Percentiles rank a stretch among this genome's conserved stretches.
Conservation (phyloP, 192 early-diverging fungal genomes). For the Funneliformis geosporum region DNA sequence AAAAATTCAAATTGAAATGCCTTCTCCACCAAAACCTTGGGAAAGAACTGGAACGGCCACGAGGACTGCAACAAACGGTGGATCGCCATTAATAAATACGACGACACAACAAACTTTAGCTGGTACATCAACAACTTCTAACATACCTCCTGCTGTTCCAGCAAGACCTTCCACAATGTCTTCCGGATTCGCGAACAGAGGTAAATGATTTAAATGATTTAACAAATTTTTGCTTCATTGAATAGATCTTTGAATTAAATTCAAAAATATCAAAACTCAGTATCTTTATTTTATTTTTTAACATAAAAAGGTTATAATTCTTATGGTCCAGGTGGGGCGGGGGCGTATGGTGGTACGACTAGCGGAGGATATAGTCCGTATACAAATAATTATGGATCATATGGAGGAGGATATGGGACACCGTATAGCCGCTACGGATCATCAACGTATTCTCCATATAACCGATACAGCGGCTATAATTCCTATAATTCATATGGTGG, state of each 20-base stretch:
- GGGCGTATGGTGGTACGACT: constrained; percentile 43
- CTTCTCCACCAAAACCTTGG: constrained; percentile 77
- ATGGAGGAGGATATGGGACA: constrained; percentile 58
- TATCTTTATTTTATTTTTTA: not conserved
- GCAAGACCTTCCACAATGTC: constrained; percentile 38
- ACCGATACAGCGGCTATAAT: constrained; percentile 39
- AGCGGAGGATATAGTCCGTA: constrained; percentile 36
- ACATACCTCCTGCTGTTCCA: constrained; percentile 44
- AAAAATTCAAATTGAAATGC: constrained; percentile 32
- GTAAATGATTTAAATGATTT: not conserved
- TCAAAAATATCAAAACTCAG: too few species aligned
- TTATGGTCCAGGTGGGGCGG: constrained; percentile 38
- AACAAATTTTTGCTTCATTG: not conserved
- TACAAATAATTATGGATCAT: constrained; percentile 53
- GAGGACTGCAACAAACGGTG: constrained; percentile 37
- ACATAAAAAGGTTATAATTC: constrained; percentile 37
- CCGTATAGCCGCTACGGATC: constrained; percentile 40
- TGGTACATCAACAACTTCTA: not conserved
- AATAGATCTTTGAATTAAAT: not conserved
- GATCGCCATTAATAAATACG: constrained; percentile 39
- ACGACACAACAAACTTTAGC: constrained; percentile 31
- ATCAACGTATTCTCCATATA: constrained; percentile 31
- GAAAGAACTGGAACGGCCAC: constrained; percentile 56
- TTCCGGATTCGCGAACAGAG: constrained; percentile 29
- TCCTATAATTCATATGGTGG: constrained; percentile 51